Base-by-base conservation (phyloP, 345 rosid species). In the Pistacia integerrima region DNA sequence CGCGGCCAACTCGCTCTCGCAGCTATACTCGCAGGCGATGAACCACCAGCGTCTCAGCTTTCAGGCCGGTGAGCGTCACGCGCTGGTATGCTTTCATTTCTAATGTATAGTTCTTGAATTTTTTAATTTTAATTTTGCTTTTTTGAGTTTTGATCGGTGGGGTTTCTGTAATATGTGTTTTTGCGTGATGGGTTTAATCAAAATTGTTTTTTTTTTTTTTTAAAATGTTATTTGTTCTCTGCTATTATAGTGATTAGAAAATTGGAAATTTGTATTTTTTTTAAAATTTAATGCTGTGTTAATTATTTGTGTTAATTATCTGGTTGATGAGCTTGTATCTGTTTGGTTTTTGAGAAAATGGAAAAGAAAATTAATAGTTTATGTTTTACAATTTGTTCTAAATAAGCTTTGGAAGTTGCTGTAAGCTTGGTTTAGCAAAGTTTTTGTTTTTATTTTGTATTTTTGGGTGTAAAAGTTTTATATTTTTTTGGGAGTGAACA, bases 1-100 rank as follows among this genome's bases (percentile, higher is more conserved):
- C 81, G 99, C 97, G 36, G 99, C 99, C 73, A 95, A 93, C 80
- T 95, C 97, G 17, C 89, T 95, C 7, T 93, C 98, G 28, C 99
- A 92, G 88, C 98, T 94, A 54, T 93, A 94, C 78, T 85, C 93
- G 0, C 94, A 90, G 76, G 84, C 97, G 77, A 88, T 90, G 94
- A 90, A 80, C 71, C 91, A 92, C 62, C 93, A 90, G 82, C 91
- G 91, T 51, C 87, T 86, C 71, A 87, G 93, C 80, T 90, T 90
- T 87, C 97, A 86, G 72, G 87, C 97, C 67, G 94, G 97, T 8
- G 97, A 92, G 81, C 97, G 97, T 65, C 83, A 91, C 74, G 88
- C 90, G 2, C 49, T 90, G 88, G 97, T 92, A 14, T 18, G 69
- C 9, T 59, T 65, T 52, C 28, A 0, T 22, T 38, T 67, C n/a